Percentiles rank a stretch among this genome's conserved stretches.
These are phyloP conservation scores for Didymella keratinophila DNA, from an alignment of 2,329 filamentous ascomycete species.

Conservation along the genomic window DNA sequence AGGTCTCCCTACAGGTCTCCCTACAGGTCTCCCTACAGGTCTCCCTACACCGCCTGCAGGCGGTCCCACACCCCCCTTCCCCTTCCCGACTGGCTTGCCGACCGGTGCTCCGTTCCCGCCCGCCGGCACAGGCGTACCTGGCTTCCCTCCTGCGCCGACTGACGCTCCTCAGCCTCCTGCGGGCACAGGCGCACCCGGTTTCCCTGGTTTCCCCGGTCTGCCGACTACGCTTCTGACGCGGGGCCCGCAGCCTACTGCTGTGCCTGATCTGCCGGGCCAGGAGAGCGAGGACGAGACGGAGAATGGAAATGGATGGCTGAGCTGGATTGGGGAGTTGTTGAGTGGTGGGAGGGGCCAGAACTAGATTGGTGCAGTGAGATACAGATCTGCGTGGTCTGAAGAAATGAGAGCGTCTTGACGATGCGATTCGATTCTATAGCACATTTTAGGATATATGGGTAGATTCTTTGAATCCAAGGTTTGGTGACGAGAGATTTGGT, in stretches of 20 bases:
- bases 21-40: background rate
- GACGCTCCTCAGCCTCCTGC: conserved; percentile 10
- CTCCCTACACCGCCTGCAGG: conserved; percentile 1
- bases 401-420: background rate
- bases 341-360: background rate
- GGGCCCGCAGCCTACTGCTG: conserved; percentile 23
- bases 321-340: conserved; percentile 20
- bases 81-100: background rate
- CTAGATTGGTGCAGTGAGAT: background rate
- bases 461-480: background rate
- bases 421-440: conserved; percentile 3
- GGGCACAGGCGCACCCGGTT: conserved; percentile 8
- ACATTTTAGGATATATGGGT: background rate
- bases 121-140: background rate
- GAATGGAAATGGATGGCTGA: conserved; percentile 14
- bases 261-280: conserved; percentile 7
- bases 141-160: conserved; percentile 10
- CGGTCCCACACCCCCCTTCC: background rate
- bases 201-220: conserved; percentile 6
- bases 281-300: conserved; percentile 2
- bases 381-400: background rate
- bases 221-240: conserved; percentile 22
- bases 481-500: background rate
- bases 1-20: background rate
- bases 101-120: background rate